Evolutionary conservation across 257 asterid genomes (phyloP).

Genomic region (Fraxinus quadrangulata): DNA sequence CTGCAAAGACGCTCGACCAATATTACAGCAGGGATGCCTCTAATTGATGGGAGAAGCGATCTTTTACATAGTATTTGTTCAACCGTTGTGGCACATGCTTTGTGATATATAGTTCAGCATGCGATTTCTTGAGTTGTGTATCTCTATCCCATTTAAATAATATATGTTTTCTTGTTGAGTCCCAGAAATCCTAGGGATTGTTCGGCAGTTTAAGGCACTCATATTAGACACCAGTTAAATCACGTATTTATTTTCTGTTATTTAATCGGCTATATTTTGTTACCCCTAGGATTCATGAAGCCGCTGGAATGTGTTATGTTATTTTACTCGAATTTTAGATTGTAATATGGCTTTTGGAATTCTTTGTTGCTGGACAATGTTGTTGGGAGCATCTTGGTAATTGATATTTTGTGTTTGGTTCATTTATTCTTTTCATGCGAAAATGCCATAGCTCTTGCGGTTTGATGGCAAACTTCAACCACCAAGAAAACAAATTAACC

Average conservation of each 20-base stretch:
- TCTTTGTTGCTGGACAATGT: conserved; percentile 23
- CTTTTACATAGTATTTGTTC: conserved; percentile 1
- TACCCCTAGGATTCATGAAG: conserved; percentile 22
- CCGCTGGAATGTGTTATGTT: conserved; percentile 17
- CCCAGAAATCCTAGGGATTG: conserved; percentile 38
- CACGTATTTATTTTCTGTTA: conserved; percentile 37
- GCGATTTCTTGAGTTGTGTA: conserved; percentile 34
- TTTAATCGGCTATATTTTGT: conserved; percentile 19
- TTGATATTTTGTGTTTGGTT: conserved; percentile 4
- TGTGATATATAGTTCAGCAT: conserved; percentile 36
- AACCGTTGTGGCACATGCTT: conserved; percentile 25
- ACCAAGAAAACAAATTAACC: too few species aligned
- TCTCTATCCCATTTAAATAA: conserved; percentile 42
- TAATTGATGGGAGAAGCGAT: conserved; percentile 22
- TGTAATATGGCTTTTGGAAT: conserved; percentile 15
- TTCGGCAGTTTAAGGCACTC: conserved; percentile 34
- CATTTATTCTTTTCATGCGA: neutral
- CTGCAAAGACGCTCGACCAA: conserved; percentile 49
- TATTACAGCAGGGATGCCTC: conserved; percentile 49
- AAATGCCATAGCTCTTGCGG: neutral
- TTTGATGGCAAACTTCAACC: too few species aligned
- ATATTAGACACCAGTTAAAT: conserved; percentile 45
- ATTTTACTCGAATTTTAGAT: conserved; percentile 25
- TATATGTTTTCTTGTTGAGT: conserved; percentile 44
- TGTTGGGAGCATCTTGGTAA: conserved; percentile 18